Evolutionary conservation across 768 basidiomycete species (phyloP).

Genomic region (Lepiota venenata): DNA sequence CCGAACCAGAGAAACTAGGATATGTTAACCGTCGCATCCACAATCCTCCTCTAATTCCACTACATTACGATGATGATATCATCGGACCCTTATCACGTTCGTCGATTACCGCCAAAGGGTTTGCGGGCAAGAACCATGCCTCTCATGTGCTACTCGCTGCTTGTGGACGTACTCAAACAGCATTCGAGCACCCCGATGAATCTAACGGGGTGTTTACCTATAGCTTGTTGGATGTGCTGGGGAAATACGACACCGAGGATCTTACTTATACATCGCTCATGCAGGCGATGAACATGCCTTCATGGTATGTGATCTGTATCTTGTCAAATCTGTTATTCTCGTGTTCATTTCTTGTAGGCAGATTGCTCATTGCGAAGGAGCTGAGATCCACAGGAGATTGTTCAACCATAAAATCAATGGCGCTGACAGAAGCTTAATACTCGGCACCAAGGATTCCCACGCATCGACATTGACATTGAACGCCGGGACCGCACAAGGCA

Average conservation of each 20-base stretch:
- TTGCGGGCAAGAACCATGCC: slow-evolving; percentile 23
- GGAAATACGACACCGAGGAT: slow-evolving; percentile 16
- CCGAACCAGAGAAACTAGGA: neutral
- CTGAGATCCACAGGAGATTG: slow-evolving; percentile 25
- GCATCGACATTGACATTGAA: slow-evolving; percentile 17
- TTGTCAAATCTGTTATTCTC: neutral
- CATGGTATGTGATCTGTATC: slow-evolving; percentile 17
- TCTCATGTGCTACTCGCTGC: slow-evolving; percentile 45
- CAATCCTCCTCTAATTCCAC: slow-evolving; percentile 23
- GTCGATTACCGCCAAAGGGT: slow-evolving; percentile 14
- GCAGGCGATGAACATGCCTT: slow-evolving; percentile 26
- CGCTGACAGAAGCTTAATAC: slow-evolving; percentile 27
- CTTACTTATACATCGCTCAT: slow-evolving; percentile 31
- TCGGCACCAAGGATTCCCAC: slow-evolving; percentile 13
- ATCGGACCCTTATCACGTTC: slow-evolving; percentile 14
- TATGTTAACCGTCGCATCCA: slow-evolving; percentile 21
- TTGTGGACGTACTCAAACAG: slow-evolving; percentile 31
- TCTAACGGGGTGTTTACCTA: slow-evolving; percentile 29
- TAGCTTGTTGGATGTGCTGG: slow-evolving; percentile 23
- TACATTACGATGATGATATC: slow-evolving; percentile 24
- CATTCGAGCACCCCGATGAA: slow-evolving; percentile 25
- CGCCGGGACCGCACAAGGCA: slow-evolving; percentile 30
- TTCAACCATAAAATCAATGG: slow-evolving; percentile 26
- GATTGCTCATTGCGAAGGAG: slow-evolving; percentile 33
- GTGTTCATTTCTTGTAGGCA: slow-evolving; percentile 20